phyloP scores from a whole-genome alignment of 2,329 filamentous ascomycete genomes.

The Colletotrichum acutatum region DNA sequence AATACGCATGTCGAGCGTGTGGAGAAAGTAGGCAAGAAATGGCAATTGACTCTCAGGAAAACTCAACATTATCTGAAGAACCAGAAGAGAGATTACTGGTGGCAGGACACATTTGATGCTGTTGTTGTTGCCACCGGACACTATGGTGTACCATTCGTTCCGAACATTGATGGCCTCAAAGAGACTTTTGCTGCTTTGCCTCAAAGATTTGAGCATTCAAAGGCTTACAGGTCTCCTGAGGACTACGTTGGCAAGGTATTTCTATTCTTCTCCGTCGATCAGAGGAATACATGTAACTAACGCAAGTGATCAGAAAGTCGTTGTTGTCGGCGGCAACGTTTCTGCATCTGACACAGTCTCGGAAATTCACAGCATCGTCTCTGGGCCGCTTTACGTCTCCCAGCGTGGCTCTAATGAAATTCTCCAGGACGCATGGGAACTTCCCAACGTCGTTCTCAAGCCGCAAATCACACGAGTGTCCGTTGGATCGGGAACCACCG shows the following conservation, averaged over 20 bases:
- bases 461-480: slow-evolving; percentile 55
- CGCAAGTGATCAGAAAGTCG: slow-evolving; percentile 51
- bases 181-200: slow-evolving; percentile 51
- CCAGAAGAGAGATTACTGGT: slow-evolving; percentile 51
- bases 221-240: slow-evolving; percentile 48
- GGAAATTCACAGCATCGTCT: slow-evolving; percentile 57
- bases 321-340: slow-evolving; percentile 68
- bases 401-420: slow-evolving; percentile 54
- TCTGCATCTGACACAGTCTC: slow-evolving; percentile 68
- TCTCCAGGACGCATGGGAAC: slow-evolving; percentile 64
- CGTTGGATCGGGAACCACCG: slow-evolving; percentile 47
- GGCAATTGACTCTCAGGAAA: slow-evolving; percentile 60
- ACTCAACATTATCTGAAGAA: slow-evolving; percentile 51
- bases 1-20: slow-evolving; percentile 68
- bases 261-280: slow-evolving; percentile 25
- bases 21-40: slow-evolving; percentile 55
- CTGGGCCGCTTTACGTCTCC: slow-evolving; percentile 60
- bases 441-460: slow-evolving; percentile 57
- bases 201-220: slow-evolving; percentile 51
- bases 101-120: slow-evolving; percentile 53
- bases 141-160: slow-evolving; percentile 52
- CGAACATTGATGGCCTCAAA: slow-evolving; percentile 51
- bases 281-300: not conserved
- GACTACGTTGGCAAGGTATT: slow-evolving; percentile 37
- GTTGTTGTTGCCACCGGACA: slow-evolving; percentile 54